phyloP scores from a whole-genome alignment of 2,329 filamentous ascomycete species.

The Cladorrhinum sp. region DNA sequence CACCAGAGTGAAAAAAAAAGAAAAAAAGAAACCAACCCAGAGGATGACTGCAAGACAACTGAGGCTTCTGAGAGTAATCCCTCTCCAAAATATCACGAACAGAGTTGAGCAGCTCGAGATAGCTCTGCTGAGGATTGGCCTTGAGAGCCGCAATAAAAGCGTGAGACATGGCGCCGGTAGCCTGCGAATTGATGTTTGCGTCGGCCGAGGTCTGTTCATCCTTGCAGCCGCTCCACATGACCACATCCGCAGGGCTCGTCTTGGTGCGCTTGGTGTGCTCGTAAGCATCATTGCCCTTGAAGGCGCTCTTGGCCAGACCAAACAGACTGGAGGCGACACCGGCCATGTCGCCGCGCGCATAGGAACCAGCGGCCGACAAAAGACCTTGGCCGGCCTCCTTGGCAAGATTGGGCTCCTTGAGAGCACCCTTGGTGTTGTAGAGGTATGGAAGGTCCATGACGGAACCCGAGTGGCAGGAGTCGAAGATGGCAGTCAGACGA shows the following conservation, averaged over 20 bases:
- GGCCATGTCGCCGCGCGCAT: constrained; percentile 78
- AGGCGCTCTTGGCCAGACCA: constrained; percentile 83
- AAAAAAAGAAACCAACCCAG: constrained; percentile 61
- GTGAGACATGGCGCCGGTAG: constrained; percentile 97
- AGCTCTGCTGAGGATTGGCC: constrained; percentile 93
- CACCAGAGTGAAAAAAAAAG: not conserved
- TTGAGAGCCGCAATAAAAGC: constrained; percentile 89
- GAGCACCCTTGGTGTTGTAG: constrained; percentile 74
- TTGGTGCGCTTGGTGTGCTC: constrained; percentile 82
- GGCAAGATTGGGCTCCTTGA: constrained; percentile 78
- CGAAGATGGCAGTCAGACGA: constrained; percentile 77
- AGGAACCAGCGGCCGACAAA: constrained; percentile 70
- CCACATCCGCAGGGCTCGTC: constrained; percentile 89
- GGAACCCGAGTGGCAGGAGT: constrained; percentile 77
- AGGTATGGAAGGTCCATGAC: constrained; percentile 75
- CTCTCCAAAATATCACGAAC: constrained; percentile 83
- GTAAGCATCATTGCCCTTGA: constrained; percentile 72
- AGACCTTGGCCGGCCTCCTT: constrained; percentile 75
- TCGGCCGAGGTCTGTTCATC: constrained; percentile 95
- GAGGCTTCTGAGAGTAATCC: constrained; percentile 92
- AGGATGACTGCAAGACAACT: constrained; percentile 93
- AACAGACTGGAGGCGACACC: constrained; percentile 79
- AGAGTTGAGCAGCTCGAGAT: constrained; percentile 91
- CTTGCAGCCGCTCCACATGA: constrained; percentile 98
- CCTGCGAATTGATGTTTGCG: constrained; percentile 80